A percentile compares a stretch with the other conserved stretches of the same genome.
Evolutionary conservation across 2,329 filamentous ascomycete genomes (phyloP).

Genomic region (Phialemoniopsis sp.): DNA sequence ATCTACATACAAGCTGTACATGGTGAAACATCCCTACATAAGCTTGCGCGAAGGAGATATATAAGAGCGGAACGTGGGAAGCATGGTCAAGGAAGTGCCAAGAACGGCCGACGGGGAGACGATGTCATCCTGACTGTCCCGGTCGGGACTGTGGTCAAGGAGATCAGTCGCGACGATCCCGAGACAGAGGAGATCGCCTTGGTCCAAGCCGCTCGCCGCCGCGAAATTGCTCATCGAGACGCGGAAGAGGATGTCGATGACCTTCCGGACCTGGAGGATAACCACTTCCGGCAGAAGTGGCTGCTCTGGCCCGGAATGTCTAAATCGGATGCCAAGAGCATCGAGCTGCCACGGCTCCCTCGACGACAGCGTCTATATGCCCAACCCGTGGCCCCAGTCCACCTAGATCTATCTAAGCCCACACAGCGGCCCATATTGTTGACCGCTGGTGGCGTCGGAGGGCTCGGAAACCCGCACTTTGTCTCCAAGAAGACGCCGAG

Average conservation of each 20-base stretch:
- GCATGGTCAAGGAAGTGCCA: constrained; percentile 70
- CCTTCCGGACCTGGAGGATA: constrained; percentile 32
- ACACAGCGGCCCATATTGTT: constrained; percentile 83
- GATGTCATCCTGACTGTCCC: constrained; percentile 88
- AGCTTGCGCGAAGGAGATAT: constrained; percentile 73
- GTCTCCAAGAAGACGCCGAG: constrained; percentile 68
- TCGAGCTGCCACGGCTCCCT: constrained; percentile 47
- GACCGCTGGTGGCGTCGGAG: constrained; percentile 82
- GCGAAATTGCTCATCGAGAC: constrained; percentile 6
- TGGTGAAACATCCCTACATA: constrained; percentile 90
- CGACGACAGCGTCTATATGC: constrained; percentile 50
- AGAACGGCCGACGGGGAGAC: constrained; percentile 74
- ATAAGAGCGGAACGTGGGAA: constrained; percentile 72
- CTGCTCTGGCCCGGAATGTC: constrained; percentile 77
- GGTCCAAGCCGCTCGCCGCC: constrained; percentile 22
- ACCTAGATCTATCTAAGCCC: constrained; percentile 68
- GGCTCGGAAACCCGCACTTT: constrained; percentile 92
- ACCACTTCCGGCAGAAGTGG: constrained; percentile 67
- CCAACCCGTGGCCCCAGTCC: constrained; percentile 70
- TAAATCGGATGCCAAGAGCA: constrained; percentile 59
- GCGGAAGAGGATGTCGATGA: constrained; percentile 28
- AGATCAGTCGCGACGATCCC: constrained; percentile 76
- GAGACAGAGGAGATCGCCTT: constrained; percentile 57
- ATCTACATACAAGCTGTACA: constrained; percentile 92
- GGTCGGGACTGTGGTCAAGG: constrained; percentile 84